Percentiles rank a stretch among this genome's conserved stretches.
phyloP scores from a whole-genome alignment of 2,329 filamentous ascomycete genomes.

The Thielaviopsis punctulata region DNA sequence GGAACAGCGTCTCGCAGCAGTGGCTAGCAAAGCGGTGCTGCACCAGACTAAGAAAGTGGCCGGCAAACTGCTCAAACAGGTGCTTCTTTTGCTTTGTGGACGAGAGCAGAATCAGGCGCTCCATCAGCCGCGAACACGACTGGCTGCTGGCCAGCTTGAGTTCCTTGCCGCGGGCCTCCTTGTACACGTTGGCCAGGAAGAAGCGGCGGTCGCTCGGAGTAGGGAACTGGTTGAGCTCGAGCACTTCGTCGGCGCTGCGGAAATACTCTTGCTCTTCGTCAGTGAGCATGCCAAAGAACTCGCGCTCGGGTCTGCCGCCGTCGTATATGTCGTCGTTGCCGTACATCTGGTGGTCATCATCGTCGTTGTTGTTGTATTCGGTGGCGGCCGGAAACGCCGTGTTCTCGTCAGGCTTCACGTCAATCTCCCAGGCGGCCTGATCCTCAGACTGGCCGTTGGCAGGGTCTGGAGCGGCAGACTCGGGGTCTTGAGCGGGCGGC shows the following conservation, averaged over 20 bases:
- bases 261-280: conserved; percentile 95
- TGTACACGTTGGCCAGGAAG: conserved; percentile 68
- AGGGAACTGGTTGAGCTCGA: conserved; percentile 78
- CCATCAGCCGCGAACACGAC: conserved; percentile 83
- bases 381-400: not conserved
- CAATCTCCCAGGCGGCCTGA: conserved; percentile 8
- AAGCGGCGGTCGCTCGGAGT: conserved; percentile 52
- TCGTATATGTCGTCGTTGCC: conserved; percentile 14
- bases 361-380: conserved; percentile 11
- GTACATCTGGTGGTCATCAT: conserved; percentile 15
- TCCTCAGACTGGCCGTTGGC: not conserved
- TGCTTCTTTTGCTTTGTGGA: conserved; percentile 65
- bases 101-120: conserved; percentile 72
- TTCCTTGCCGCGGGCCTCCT: conserved; percentile 79
- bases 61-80: conserved; percentile 69
- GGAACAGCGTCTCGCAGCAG: conserved; percentile 87
- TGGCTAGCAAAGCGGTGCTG: conserved; percentile 95
- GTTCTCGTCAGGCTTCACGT: conserved; percentile 1
- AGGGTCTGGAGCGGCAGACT: not conserved
- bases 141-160: conserved; percentile 92
- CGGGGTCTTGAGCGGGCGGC: not conserved
- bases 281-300: conserved; percentile 86
- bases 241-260: conserved; percentile 69
- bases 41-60: conserved; percentile 75
- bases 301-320: conserved; percentile 33